Evolutionary conservation across 768 basidiomycete genomes (phyloP).

Genomic region (Ephemerocybe angulata): DNA sequence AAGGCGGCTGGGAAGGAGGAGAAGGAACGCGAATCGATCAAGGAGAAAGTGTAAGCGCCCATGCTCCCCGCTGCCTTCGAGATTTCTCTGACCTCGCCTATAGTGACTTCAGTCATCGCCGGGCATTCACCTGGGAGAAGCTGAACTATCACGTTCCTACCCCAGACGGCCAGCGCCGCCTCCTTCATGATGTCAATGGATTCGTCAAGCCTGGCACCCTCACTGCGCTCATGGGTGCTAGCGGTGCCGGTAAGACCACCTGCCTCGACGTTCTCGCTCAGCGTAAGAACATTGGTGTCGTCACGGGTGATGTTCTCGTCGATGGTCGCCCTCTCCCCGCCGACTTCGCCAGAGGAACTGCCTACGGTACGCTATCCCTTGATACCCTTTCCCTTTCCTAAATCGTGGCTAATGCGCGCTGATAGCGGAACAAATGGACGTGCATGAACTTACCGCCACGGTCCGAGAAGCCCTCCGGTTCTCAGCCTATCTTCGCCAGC

Average conservation of each 20-base stretch:
- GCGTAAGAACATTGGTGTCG: slow-evolving; percentile 66
- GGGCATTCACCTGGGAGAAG: slow-evolving; percentile 78
- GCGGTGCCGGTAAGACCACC: slow-evolving; percentile 73
- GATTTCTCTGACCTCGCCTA: neutral
- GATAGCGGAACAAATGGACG: slow-evolving; percentile 79
- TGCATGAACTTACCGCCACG: slow-evolving; percentile 78
- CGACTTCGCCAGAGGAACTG: slow-evolving; percentile 61
- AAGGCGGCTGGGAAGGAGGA: slow-evolving; percentile 13
- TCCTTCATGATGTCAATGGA: slow-evolving; percentile 77
- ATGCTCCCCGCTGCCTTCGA: neutral
- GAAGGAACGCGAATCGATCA: slow-evolving; percentile 2
- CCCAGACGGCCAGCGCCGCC: slow-evolving; percentile 51
- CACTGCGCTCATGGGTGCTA: slow-evolving; percentile 86
- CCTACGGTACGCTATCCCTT: slow-evolving; percentile 54
- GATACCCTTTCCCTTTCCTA: slow-evolving; percentile 18
- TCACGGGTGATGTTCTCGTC: slow-evolving; percentile 61
- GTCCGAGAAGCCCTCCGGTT: slow-evolving; percentile 84
- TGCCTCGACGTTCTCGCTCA: slow-evolving; percentile 73
- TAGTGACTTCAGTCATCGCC: slow-evolving; percentile 22
- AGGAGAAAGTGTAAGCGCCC: slow-evolving; percentile 14
- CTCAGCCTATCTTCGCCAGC: slow-evolving; percentile 82
- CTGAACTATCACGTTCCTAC: slow-evolving; percentile 77
- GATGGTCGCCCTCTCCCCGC: slow-evolving; percentile 59
- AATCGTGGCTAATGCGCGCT: slow-evolving; percentile 17
- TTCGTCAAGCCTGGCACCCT: slow-evolving; percentile 85